Evolutionary conservation across 768 basidiomycete genomes (phyloP).

Genomic region (Naganishia kalamii): DNA sequence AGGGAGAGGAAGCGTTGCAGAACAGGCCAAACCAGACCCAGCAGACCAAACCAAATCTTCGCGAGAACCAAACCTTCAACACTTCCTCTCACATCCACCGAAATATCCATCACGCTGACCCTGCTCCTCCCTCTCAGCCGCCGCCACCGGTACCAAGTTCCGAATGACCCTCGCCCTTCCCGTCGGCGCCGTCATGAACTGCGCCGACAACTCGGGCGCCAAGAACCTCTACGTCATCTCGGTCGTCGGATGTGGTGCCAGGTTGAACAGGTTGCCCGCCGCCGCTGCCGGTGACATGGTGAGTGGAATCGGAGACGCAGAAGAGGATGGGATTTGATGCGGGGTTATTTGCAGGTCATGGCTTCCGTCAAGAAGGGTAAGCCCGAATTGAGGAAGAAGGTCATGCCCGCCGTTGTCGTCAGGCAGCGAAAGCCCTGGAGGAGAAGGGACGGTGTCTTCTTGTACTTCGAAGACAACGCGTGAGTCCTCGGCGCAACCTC

Average conservation of each 20-base stretch:
- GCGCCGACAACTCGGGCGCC: slow-evolving; percentile 98
- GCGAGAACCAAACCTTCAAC: too few species aligned
- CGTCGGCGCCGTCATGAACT: slow-evolving; percentile 67
- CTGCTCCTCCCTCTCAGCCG: slow-evolving; percentile 31
- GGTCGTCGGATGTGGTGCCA: slow-evolving; percentile 90
- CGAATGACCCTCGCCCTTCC: slow-evolving; percentile 66
- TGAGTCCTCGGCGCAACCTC: neutral
- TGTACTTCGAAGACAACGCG: slow-evolving; percentile 70
- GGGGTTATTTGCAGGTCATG: slow-evolving; percentile 61
- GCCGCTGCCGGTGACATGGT: slow-evolving; percentile 53
- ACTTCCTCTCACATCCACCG: neutral
- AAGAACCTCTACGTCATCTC: slow-evolving; percentile 78
- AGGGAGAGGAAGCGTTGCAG: too few species aligned
- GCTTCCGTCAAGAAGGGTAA: slow-evolving; percentile 99
- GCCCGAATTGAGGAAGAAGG: slow-evolving; percentile 99
- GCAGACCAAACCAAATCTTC: neutral
- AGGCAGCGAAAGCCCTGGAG: slow-evolving; percentile 99
- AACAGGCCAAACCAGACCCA: neutral
- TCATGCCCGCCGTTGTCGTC: slow-evolving; percentile 93
- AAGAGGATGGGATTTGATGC: neutral
- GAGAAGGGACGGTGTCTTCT: slow-evolving; percentile 94
- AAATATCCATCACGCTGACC: neutral
- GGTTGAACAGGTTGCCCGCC: slow-evolving; percentile 93
- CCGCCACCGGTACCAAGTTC: slow-evolving; percentile 81
- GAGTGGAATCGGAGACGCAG: slow-evolving; percentile 21